Evolutionary conservation across 495 filamentous ascomycete species (phyloP).

Genomic region (Xylaria palmicola): DNA sequence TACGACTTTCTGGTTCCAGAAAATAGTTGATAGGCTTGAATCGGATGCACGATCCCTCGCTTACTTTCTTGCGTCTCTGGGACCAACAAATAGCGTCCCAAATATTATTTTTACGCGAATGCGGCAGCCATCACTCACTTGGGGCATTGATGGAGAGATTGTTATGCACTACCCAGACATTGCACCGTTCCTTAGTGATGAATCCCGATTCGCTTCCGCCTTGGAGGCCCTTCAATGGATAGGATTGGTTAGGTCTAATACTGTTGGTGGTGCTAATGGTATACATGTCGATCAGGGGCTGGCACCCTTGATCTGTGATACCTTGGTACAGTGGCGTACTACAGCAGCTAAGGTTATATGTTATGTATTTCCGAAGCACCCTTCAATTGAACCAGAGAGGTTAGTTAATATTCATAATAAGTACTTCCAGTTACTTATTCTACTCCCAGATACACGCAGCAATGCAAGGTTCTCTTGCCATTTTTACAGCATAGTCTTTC

Average conservation of each 20-base stretch:
- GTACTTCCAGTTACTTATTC: not conserved
- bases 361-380: conserved; percentile 4
- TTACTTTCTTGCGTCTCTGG: not conserved
- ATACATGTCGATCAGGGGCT: not conserved
- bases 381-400: not conserved
- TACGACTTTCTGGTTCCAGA: not conserved
- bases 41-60: not conserved
- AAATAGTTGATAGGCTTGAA: not conserved
- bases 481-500: not conserved
- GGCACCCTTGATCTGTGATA: not conserved
- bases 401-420: not conserved
- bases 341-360: not conserved
- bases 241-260: not conserved
- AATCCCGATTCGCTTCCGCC: not conserved
- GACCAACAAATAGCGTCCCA: not conserved
- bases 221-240: not conserved
- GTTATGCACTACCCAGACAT: not conserved
- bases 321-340: not conserved
- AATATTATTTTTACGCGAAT: not conserved
- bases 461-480: not conserved
- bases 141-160: not conserved
- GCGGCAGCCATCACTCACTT: not conserved
- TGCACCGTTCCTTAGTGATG: not conserved
- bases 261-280: not conserved
- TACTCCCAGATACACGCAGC: not conserved